phyloP scores from a whole-genome alignment of 192 early-diverging fungal species.

The Ambispora gerdemannii region DNA sequence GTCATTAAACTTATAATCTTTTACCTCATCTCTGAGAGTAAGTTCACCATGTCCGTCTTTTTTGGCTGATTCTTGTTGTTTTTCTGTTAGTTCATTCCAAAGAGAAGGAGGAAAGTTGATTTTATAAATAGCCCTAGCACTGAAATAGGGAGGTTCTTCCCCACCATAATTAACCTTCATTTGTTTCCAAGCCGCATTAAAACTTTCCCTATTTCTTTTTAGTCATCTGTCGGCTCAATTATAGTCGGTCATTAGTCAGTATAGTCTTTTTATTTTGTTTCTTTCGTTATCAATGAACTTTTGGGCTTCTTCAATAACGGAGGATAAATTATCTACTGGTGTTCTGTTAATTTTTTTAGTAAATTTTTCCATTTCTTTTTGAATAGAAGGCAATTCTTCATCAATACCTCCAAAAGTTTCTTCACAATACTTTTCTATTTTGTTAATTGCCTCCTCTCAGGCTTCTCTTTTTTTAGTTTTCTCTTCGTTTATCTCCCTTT shows the following conservation, averaged over 20 bases:
- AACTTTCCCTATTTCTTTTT: neutral
- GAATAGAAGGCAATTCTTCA: neutral
- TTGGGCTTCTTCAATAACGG: neutral
- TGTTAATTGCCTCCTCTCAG: neutral
- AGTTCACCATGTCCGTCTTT: constrained; percentile 3
- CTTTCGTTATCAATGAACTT: neutral
- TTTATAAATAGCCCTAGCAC: neutral
- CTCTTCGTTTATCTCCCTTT: neutral
- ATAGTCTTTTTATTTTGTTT: neutral
- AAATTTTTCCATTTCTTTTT: neutral
- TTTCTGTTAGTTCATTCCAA: neutral
- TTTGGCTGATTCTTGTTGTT: constrained; percentile 14
- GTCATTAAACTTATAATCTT: neutral
- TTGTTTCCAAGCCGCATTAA: neutral
- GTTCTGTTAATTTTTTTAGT: neutral
- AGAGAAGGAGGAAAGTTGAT: constrained; percentile 12
- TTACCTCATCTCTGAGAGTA: neutral
- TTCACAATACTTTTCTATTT: neutral
- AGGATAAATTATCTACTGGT: neutral
- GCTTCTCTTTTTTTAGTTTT: neutral
- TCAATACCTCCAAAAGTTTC: neutral
- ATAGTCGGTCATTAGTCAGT: neutral
- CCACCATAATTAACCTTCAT: neutral
- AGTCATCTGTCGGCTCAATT: constrained; percentile 5
- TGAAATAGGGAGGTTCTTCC: neutral